Conservation (phyloP, 176 grass and related monocot genomes). For the Aegilops tauschii region DNA sequence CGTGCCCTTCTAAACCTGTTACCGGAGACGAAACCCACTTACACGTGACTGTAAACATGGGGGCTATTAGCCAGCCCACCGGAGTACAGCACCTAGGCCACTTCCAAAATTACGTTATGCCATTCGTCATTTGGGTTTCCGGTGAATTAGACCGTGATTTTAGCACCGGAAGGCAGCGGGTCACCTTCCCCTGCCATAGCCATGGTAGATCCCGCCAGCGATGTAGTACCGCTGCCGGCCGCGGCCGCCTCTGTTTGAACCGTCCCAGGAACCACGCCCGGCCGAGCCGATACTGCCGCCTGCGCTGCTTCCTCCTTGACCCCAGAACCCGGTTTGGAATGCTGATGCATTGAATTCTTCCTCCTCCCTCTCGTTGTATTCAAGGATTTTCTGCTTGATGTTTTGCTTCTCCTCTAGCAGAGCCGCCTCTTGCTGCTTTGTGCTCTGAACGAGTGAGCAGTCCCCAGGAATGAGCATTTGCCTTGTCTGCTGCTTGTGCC, state of each 20-base stretch:
- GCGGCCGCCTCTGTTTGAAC: conserved; percentile 19
- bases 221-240: conserved; percentile 41
- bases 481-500: conserved; percentile 72
- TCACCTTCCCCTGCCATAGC: conserved; percentile 68
- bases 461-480: conserved; percentile 76
- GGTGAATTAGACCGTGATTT: neutral
- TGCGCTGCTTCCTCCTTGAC: conserved; percentile 29
- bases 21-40: neutral
- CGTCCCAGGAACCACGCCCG: conserved; percentile 42
- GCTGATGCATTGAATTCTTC: conserved; percentile 47
- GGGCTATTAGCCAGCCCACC: neutral
- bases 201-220: conserved; percentile 52
- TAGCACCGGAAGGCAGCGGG: neutral
- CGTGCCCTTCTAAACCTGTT: neutral
- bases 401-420: conserved; percentile 68
- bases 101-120: neutral
- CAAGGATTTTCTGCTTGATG: conserved; percentile 70
- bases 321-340: neutral
- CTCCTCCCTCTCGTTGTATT: conserved; percentile 78
- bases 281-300: conserved; percentile 7
- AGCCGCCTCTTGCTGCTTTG: conserved; percentile 60
- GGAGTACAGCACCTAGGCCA: neutral
- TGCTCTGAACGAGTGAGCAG: conserved; percentile 59
- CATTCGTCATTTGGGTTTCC: neutral
- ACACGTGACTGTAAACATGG: neutral